These are phyloP conservation scores for Blastomyces emzantsi DNA, from an alignment of 2,329 filamentous ascomycete genomes.

Conservation along the genomic window DNA sequence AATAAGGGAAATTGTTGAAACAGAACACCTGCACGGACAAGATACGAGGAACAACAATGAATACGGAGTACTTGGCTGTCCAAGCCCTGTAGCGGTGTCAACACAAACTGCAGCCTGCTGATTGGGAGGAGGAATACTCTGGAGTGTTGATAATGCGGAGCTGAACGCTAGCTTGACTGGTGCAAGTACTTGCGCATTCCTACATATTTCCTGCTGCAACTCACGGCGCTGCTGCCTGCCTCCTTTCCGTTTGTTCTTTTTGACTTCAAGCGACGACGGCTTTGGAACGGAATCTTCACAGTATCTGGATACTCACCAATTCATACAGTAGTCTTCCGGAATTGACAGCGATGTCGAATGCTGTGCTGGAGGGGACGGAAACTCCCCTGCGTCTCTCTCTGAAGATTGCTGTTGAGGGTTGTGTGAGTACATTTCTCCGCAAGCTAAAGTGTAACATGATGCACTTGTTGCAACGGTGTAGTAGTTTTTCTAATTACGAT, in stretches of 20 bases:
- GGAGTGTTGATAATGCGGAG: too few species aligned
- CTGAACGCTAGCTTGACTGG: too few species aligned
- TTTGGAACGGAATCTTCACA: background rate
- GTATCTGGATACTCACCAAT: background rate
- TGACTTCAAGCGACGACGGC: background rate
- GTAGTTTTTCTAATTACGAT: background rate
- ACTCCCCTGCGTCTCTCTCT: background rate
- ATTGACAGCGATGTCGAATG: background rate
- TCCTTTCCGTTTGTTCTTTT: background rate
- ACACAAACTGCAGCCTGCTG: too few species aligned
- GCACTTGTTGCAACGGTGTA: background rate
- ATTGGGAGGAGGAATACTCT: too few species aligned
- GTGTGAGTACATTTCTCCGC: background rate
- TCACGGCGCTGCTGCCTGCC: background rate
- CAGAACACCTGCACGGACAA: too few species aligned
- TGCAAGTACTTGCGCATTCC: too few species aligned
- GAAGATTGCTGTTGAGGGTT: constrained; percentile 6
- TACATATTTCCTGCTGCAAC: too few species aligned
- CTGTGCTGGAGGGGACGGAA: background rate
- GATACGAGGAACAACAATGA: too few species aligned
- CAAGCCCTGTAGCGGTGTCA: too few species aligned
- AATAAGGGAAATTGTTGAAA: too few species aligned
- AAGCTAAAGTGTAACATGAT: too few species aligned
- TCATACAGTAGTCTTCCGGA: background rate
- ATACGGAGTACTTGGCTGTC: too few species aligned